These are phyloP conservation scores for Udeniomyces megalosporus DNA, from an alignment of 768 basidiomycete genomes.

Conservation along the genomic window DNA sequence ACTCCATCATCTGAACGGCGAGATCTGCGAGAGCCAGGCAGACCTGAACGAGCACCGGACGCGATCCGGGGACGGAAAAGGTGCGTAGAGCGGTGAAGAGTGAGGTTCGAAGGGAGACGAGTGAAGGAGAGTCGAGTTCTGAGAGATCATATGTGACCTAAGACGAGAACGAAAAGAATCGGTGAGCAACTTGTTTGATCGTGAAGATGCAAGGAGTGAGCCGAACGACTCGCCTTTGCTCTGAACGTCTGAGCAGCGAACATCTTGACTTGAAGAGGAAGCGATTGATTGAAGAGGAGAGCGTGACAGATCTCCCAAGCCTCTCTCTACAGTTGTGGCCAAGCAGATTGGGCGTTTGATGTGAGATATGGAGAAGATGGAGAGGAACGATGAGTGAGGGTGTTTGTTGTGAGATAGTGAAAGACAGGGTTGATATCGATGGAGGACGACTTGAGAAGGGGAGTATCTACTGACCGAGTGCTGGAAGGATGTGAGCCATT, in stretches of 20 bases:
- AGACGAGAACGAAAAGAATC: neutral
- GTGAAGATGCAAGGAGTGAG: constrained; percentile 21
- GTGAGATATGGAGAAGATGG: neutral
- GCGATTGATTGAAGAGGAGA: constrained; percentile 65
- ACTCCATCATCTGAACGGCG: constrained; percentile 68
- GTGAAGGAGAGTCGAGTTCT: constrained; percentile 60
- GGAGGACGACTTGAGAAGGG: neutral
- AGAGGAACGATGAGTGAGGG: too few species aligned
- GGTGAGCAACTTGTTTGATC: neutral
- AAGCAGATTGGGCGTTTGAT: neutral
- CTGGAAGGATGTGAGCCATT: constrained; percentile 16
- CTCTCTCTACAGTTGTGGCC: constrained; percentile 48
- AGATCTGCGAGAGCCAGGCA: constrained; percentile 80
- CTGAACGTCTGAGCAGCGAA: constrained; percentile 96
- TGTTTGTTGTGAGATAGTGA: neutral
- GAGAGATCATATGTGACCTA: constrained; percentile 91
- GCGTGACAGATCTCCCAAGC: constrained; percentile 93
- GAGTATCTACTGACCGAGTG: constrained; percentile 11
- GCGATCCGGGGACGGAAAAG: constrained; percentile 55
- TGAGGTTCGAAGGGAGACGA: constrained; percentile 70
- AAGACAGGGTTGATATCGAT: too few species aligned
- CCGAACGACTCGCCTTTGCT: constrained; percentile 53
- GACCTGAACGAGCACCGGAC: constrained; percentile 71
- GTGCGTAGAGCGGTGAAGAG: constrained; percentile 56
- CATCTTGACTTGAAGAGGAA: constrained; percentile 61